Conservation (phyloP, 1,284 basidiomycete genomes). For the Austropuccinia psidii region DNA sequence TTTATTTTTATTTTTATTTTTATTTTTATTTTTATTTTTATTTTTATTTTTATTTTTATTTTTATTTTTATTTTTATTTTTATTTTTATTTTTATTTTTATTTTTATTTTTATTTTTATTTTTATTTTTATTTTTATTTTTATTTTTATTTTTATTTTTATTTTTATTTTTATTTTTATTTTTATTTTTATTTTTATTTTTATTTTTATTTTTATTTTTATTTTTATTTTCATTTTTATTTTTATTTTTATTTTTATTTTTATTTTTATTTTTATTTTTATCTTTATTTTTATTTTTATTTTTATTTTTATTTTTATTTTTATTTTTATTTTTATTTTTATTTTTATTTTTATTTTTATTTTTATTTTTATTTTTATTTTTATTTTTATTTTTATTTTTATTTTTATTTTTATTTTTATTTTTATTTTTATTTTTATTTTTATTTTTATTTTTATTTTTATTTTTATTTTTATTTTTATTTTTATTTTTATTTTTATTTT, state of each 20-base stretch:
- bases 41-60: background rate
- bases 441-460: background rate
- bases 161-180: background rate
- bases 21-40: background rate
- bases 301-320: background rate
- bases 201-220: background rate
- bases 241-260: background rate
- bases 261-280: background rate
- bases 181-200: background rate
- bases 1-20: no score
- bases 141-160: background rate
- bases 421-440: background rate
- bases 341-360: background rate
- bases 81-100: background rate
- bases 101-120: background rate
- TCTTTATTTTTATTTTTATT: background rate
- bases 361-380: background rate
- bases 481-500: background rate
- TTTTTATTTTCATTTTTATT: background rate
- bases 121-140: background rate
- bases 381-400: background rate
- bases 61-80: background rate
- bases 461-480: background rate
- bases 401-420: background rate
- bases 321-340: background rate